Base-by-base conservation (phyloP, 352 stramenopile species). In the Thalassiosira gravida region DNA sequence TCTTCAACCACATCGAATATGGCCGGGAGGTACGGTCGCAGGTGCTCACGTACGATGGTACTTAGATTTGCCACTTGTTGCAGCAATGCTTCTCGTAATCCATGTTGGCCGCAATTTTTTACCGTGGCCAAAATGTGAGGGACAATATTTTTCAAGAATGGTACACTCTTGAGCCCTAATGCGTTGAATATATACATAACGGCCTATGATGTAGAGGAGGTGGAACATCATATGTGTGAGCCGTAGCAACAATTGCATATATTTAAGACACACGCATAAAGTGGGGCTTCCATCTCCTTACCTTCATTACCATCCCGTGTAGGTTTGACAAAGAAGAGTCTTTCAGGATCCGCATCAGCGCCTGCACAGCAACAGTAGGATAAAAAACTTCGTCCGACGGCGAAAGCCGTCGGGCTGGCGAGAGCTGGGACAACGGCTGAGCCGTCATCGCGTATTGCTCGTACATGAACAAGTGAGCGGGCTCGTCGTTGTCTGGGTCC, bases 121-220 rank as follows among this genome's bases (percentile, higher is more conserved):
- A 98, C 87, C n/a, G 98, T 96, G 20, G 93, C 82, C 49, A 99
- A 75, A 46, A 99, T 98, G 29, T 98, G 96, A 14, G 97, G 97
- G 27, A 99, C 90, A 75, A 99, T 98, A 37, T 96, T 95, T 67
- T 96, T 95, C 20, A 99, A 90, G 75, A 98, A 99, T 3, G 93
- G 95, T 42, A 98, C 96, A 70, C 96, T 98, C 67, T 96, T 93
- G 0, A 96, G 89, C 1, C 95, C 97, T 0, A 99, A 86, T 49
- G 93, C 96, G 75, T 98, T 97, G 91, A 99, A 99, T 66, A 99
- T 98, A 63, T 98, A 98, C 92, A 98, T 98, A 27, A 99, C 96
- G 18, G 97, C 96, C 76, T 78, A 53, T 62, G 22, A 70, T 24
- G 24, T 24, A 67, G 18, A 11, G 52, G n/a, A 52, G 29, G 27